These are phyloP conservation scores for Nemania abortiva DNA, from an alignment of 2,329 filamentous ascomycete genomes.

Conservation along the genomic window DNA sequence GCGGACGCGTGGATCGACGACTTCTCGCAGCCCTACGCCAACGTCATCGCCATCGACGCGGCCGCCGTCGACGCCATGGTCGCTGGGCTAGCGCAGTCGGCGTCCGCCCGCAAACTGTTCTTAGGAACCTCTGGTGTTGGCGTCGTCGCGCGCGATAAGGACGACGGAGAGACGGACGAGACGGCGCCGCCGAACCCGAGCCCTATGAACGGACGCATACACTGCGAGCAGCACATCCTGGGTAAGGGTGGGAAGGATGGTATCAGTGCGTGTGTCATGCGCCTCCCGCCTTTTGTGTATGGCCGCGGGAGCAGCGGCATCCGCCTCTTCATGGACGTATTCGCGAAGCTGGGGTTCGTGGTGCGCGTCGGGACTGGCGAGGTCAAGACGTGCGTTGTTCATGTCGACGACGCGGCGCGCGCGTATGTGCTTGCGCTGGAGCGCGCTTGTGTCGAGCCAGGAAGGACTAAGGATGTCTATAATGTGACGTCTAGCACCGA, in stretches of 20 bases:
- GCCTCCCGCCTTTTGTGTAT: slow-evolving; percentile 60
- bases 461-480: neutral
- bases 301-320: slow-evolving; percentile 57
- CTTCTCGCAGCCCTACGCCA: slow-evolving; percentile 46
- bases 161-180: slow-evolving; percentile 51
- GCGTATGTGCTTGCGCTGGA: slow-evolving; percentile 56
- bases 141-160: slow-evolving; percentile 43
- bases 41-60: slow-evolving; percentile 50
- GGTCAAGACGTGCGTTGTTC: slow-evolving; percentile 24
- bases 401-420: slow-evolving; percentile 59
- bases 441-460: slow-evolving; percentile 41
- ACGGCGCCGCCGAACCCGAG: slow-evolving; percentile 36
- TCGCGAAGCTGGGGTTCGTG: slow-evolving; percentile 48
- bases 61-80: slow-evolving; percentile 56
- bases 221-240: slow-evolving; percentile 51
- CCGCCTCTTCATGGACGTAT: slow-evolving; percentile 50
- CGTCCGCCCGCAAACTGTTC: slow-evolving; percentile 49
- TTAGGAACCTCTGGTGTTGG: slow-evolving; percentile 53
- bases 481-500: slow-evolving; percentile 43
- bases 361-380: slow-evolving; percentile 43
- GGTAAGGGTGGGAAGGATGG: slow-evolving; percentile 46
- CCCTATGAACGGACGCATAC: slow-evolving; percentile 46
- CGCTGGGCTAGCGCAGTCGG: slow-evolving; percentile 45
- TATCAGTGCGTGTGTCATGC: slow-evolving; percentile 53
- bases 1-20: slow-evolving; percentile 51